These are phyloP conservation scores for Meripilus lineatus DNA, from an alignment of 1,284 basidiomycete genomes.

Conservation along the genomic window DNA sequence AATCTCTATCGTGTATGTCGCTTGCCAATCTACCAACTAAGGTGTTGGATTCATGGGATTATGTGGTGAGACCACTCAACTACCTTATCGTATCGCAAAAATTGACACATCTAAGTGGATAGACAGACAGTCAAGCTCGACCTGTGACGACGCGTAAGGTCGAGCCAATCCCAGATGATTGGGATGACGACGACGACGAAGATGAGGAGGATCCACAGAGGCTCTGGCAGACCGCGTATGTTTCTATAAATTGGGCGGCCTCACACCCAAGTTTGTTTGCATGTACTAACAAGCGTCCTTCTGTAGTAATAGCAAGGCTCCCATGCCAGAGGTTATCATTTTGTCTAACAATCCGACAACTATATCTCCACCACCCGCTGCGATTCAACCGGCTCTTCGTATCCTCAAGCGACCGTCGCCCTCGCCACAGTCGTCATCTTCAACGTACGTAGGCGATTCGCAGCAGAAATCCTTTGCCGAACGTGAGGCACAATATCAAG, in stretches of 20 bases:
- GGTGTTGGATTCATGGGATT: constrained; percentile 13
- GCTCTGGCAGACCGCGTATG: constrained; percentile 46
- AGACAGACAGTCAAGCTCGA: constrained; percentile 4
- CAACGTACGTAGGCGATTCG: constrained; percentile 1
- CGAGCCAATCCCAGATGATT: constrained; percentile 34
- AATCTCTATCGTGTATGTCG: constrained; percentile 9
- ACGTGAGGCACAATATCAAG: constrained; percentile 34
- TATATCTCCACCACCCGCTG: constrained; percentile 29
- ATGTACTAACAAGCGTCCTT: neutral
- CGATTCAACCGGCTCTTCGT: constrained; percentile 31
- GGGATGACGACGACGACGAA: constrained; percentile 39
- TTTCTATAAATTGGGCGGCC: constrained; percentile 9
- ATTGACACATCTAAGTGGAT: neutral
- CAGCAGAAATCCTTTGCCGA: constrained; percentile 27
- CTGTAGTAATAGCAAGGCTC: constrained; percentile 35
- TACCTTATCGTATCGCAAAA: neutral
- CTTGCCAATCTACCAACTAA: constrained; percentile 4
- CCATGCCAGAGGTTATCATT: constrained; percentile 43
- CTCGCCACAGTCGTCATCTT: constrained; percentile 11
- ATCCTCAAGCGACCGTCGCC: constrained; percentile 32
- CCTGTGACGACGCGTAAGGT: constrained; percentile 1
- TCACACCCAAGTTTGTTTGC: constrained; percentile 11
- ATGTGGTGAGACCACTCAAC: neutral
- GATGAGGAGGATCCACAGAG: constrained; percentile 27
- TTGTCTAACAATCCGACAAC: constrained; percentile 23